phyloP scores from a whole-genome alignment of 305 asterid species.

The Salvia sclarea region DNA sequence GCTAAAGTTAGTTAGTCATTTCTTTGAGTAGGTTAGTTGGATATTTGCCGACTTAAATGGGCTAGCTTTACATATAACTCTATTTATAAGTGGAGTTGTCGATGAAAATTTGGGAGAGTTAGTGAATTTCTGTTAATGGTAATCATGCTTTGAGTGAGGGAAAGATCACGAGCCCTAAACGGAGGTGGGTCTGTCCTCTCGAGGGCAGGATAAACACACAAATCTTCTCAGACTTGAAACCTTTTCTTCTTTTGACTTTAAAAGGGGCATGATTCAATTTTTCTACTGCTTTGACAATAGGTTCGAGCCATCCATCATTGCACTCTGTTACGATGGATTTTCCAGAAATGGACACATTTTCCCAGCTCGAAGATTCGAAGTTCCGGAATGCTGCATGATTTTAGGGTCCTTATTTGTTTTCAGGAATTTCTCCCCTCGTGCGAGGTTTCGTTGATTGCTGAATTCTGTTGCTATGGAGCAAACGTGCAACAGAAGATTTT shows the following conservation, averaged over 20 bases:
- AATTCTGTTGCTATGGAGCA: conserved; percentile 60
- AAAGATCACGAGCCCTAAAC: conserved; percentile 29
- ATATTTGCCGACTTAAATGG: neutral
- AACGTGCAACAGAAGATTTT: conserved; percentile 58
- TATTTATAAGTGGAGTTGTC: conserved; percentile 17
- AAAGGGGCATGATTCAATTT: conserved; percentile 48
- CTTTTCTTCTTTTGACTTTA: conserved; percentile 37
- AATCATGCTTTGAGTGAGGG: conserved; percentile 31
- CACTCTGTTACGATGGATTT: conserved; percentile 52
- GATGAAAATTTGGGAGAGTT: conserved; percentile 8
- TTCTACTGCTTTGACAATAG: conserved; percentile 61
- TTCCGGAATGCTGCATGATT: conserved; percentile 50
- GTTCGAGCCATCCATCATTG: conserved; percentile 47
- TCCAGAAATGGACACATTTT: conserved; percentile 51
- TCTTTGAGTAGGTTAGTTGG: conserved; percentile 11
- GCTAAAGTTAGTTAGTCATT: neutral
- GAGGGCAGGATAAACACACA: conserved; percentile 46
- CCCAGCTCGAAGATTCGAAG: conserved; percentile 63
- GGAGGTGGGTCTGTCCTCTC: conserved; percentile 60
- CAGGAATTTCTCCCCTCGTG: conserved; percentile 48
- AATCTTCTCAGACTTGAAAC: conserved; percentile 48
- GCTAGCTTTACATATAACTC: conserved; percentile 6
- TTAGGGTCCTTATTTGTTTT: conserved; percentile 48
- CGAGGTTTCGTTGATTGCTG: conserved; percentile 65
- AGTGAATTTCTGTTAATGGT: conserved; percentile 27